A percentile compares a stretch with the other conserved stretches of the same genome.
Evolutionary conservation across 1,284 basidiomycete genomes (phyloP).

Genomic region (Bjerkandera adusta): DNA sequence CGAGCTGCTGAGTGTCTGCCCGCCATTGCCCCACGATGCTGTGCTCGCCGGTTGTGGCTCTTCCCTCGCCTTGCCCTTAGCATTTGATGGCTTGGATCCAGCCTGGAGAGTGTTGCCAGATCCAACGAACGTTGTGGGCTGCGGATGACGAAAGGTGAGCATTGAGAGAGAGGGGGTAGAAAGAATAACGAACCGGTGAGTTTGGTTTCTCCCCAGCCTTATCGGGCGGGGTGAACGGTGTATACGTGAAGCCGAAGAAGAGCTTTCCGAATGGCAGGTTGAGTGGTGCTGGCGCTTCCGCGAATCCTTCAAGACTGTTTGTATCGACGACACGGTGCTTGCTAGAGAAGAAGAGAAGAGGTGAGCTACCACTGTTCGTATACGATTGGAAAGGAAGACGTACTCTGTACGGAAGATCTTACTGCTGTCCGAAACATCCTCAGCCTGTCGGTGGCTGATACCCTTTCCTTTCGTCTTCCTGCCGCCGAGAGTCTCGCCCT

Average conservation of each 20-base stretch:
- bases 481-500: slow-evolving; percentile 85
- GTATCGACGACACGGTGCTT: slow-evolving; percentile 86
- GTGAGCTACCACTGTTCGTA: no score
- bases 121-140: slow-evolving; percentile 76
- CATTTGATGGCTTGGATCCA: slow-evolving; percentile 32
- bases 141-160: slow-evolving; percentile 22
- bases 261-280: slow-evolving; percentile 91
- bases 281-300: slow-evolving; percentile 86
- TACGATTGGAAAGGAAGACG: no score
- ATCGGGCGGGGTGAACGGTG: slow-evolving; percentile 59
- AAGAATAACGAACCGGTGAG: slow-evolving; percentile 17
- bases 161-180: neutral
- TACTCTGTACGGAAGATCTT: slow-evolving; percentile 90
- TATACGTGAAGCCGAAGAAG: slow-evolving; percentile 89
- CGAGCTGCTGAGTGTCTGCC: slow-evolving; percentile 44
- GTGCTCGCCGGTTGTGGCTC: slow-evolving; percentile 28
- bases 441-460: slow-evolving; percentile 76
- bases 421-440: slow-evolving; percentile 77
- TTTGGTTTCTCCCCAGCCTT: slow-evolving; percentile 14
- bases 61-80: slow-evolving; percentile 58
- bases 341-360: slow-evolving; percentile 39
- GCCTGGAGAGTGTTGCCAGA: slow-evolving; percentile 85
- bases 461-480: slow-evolving; percentile 93
- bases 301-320: slow-evolving; percentile 72
- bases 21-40: slow-evolving; percentile 49